A percentile compares a stretch with the other conserved stretches of the same genome.
Evolutionary conservation across 805 yeast species (phyloP).

Genomic region (Hanseniaspora nectarophila): DNA sequence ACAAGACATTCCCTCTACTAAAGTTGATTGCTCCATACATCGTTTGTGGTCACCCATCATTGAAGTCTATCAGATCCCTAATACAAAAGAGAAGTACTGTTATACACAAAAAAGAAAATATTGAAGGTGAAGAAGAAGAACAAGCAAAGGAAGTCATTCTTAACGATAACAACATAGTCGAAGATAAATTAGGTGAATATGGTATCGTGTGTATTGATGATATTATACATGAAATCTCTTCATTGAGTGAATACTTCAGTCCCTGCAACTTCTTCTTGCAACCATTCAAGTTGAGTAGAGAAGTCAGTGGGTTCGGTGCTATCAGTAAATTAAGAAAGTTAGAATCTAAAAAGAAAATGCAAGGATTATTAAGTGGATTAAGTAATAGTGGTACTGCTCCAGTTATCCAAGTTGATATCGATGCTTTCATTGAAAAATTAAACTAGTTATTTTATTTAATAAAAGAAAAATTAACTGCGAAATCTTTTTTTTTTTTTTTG

Average conservation of each 20-base stretch:
- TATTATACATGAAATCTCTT: conserved; percentile 55
- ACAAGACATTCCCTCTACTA: conserved; percentile 48
- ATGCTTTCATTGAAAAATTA: conserved; percentile 52
- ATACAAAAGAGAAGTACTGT: conserved; percentile 68
- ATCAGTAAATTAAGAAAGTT: conserved; percentile 55
- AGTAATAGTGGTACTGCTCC: conserved; percentile 56
- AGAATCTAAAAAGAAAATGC: conserved; percentile 41
- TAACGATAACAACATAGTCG: conserved; percentile 65
- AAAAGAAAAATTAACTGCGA: no score
- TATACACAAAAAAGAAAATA: conserved; percentile 22
- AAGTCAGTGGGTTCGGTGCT: conserved; percentile 65
- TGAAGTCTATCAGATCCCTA: conserved; percentile 56
- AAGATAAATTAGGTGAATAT: conserved; percentile 54
- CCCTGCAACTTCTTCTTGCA: conserved; percentile 47
- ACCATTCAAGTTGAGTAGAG: conserved; percentile 60
- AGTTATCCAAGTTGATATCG: conserved; percentile 61
- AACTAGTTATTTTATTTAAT: conserved; percentile 31
- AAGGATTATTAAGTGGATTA: conserved; percentile 30
- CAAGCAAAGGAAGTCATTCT: conserved; percentile 37
- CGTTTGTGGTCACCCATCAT: conserved; percentile 63
- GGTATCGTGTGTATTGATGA: conserved; percentile 75
- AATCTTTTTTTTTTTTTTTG: no score
- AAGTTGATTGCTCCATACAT: conserved; percentile 62
- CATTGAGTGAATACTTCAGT: conserved; percentile 55
- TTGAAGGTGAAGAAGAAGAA: conserved; percentile 23